phyloP scores from a whole-genome alignment of 352 stramenopile genomes.

The Sclerospora graminicola region DNA sequence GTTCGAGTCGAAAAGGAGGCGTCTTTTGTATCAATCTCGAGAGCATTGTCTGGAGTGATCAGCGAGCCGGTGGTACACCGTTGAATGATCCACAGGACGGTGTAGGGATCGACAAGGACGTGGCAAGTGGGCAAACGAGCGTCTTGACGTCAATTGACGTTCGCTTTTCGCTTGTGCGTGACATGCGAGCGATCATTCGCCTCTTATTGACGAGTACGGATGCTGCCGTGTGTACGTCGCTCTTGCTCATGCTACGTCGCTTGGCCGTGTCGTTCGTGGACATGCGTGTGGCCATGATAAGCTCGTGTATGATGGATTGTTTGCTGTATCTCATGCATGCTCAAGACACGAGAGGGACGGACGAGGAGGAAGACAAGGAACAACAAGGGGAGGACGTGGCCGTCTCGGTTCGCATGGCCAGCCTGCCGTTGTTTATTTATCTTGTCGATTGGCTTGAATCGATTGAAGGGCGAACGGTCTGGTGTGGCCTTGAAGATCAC shows the following conservation, averaged over 20 bases:
- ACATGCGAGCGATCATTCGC: slow-evolving; percentile 48
- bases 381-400: slow-evolving; percentile 12
- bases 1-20: slow-evolving; percentile 34
- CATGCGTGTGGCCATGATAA: slow-evolving; percentile 63
- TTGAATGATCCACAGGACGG: slow-evolving; percentile 8
- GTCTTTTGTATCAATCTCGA: slow-evolving; percentile 71
- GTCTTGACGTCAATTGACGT: slow-evolving; percentile 42
- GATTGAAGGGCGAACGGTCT: slow-evolving; percentile 71
- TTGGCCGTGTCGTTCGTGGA: slow-evolving; percentile 61
- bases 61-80: slow-evolving; percentile 10
- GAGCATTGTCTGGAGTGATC: slow-evolving; percentile 78
- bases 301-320: slow-evolving; percentile 67
- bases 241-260: slow-evolving; percentile 48
- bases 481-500: slow-evolving; percentile 77
- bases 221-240: slow-evolving; percentile 29
- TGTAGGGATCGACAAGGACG: slow-evolving; percentile 16
- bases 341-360: slow-evolving; percentile 1
- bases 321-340: slow-evolving; percentile 50
- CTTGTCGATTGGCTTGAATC: slow-evolving; percentile 73
- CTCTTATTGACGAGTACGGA: slow-evolving; percentile 59
- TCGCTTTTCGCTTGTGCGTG: slow-evolving; percentile 61
- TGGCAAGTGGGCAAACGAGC: slow-evolving; percentile 10
- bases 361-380: slow-evolving; percentile 1
- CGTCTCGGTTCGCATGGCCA: slow-evolving; percentile 36
- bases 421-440: slow-evolving; percentile 60